Evolutionary conservation across 176 grass and related monocot genomes (phyloP).

Genomic region (Eleusine coracana): DNA sequence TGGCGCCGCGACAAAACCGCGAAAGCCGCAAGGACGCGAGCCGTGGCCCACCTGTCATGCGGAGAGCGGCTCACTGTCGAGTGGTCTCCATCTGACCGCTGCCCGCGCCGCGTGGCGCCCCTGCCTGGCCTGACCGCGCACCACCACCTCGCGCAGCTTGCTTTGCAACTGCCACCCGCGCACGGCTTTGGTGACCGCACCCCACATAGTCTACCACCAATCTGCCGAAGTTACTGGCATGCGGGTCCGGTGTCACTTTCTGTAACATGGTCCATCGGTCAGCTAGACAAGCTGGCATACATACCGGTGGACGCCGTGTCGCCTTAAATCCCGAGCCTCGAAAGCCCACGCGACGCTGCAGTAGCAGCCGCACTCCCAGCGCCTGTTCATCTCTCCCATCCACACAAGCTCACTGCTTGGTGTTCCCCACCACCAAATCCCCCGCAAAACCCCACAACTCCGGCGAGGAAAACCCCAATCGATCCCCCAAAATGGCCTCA

Average conservation of each 20-base stretch:
- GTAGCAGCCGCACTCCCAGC: not conserved
- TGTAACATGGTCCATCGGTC: not conserved
- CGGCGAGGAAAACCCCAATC: constrained; percentile 13
- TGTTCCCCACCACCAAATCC: not conserved
- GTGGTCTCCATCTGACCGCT: no score
- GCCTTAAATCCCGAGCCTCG: not conserved
- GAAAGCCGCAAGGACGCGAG: no score
- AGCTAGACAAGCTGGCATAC: not conserved
- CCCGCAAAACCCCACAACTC: constrained; percentile 3
- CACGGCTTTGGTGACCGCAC: not conserved
- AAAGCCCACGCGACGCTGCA: not conserved
- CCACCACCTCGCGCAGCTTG: no score
- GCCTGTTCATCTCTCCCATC: not conserved
- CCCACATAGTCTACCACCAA: not conserved
- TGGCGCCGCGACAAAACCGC: no score
- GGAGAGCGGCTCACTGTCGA: no score
- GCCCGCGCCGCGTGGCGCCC: no score
- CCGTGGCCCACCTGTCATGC: no score
- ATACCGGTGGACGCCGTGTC: not conserved
- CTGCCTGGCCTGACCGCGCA: no score
- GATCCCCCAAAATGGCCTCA: not conserved
- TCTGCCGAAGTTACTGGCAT: rapidly evolving
- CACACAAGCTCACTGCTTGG: not conserved
- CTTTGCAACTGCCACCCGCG: no score
- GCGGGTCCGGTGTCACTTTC: no score